A percentile compares a stretch with the other conserved stretches of the same genome.
Evolutionary conservation across 345 rosid species (phyloP).

Genomic region (Syzygium oleosum): DNA sequence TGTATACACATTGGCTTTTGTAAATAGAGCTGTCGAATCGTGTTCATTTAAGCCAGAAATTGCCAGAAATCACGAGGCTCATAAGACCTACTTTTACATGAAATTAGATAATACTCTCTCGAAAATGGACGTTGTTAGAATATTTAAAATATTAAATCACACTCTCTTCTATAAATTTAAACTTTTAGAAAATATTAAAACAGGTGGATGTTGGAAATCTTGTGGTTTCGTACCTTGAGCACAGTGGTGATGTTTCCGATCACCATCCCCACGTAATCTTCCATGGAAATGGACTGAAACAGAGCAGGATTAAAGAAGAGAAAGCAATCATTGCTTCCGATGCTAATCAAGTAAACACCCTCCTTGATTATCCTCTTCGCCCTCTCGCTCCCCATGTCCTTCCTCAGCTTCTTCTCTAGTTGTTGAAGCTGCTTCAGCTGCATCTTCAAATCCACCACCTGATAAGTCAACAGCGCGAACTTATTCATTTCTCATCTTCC

Average conservation of each 20-base stretch:
- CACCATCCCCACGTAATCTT: slow-evolving; percentile 14
- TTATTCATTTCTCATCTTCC: not conserved
- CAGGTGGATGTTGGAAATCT: not conserved
- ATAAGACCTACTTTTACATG: not conserved
- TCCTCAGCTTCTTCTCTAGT: slow-evolving; percentile 2
- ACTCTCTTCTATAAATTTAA: too few relatives aligned
- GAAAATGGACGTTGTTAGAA: not conserved
- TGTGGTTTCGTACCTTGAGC: slow-evolving; percentile 8
- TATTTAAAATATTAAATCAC: too few relatives aligned
- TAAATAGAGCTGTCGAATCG: not conserved
- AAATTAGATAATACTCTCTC: not conserved
- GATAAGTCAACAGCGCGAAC: not conserved
- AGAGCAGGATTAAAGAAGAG: not conserved
- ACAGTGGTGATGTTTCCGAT: slow-evolving; percentile 12
- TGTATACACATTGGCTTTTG: not conserved
- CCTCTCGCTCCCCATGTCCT: not conserved
- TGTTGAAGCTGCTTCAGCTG: slow-evolving; percentile 12
- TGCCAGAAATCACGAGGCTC: not conserved
- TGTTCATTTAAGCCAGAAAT: not conserved
- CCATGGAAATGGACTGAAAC: not conserved
- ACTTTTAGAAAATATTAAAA: not conserved
- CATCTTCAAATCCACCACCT: not conserved
- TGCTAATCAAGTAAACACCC: slow-evolving; percentile 9
- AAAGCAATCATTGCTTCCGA: slow-evolving; percentile 11
- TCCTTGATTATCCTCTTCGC: not conserved